Conservation (phyloP, 768 basidiomycete genomes). For the Galerina marginata region DNA sequence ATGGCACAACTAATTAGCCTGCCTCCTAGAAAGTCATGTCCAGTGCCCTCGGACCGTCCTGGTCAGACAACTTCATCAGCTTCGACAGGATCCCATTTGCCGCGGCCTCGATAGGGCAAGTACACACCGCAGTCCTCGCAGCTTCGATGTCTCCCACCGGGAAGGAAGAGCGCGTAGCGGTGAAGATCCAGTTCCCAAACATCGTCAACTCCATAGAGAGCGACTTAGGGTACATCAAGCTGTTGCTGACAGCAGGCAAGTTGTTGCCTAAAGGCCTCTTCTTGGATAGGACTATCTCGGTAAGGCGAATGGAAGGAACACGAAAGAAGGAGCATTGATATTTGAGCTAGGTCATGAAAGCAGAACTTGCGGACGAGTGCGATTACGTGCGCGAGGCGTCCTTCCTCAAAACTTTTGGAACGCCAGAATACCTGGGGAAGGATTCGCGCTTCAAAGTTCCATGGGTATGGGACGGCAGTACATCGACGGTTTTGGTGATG, state of each 20-base stretch:
- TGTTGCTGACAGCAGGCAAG: conserved; percentile 79
- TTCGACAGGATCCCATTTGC: conserved; percentile 92
- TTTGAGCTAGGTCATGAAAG: conserved; percentile 57
- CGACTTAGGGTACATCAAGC: conserved; percentile 84
- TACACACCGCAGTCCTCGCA: conserved; percentile 76
- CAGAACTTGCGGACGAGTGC: conserved; percentile 92
- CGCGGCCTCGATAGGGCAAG: conserved; percentile 96
- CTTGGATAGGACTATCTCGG: conserved; percentile 84
- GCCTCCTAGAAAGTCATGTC: conserved; percentile 66
- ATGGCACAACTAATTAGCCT: neutral
- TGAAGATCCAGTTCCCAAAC: conserved; percentile 96
- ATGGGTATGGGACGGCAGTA: conserved; percentile 84
- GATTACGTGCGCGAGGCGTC: conserved; percentile 85
- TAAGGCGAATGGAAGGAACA: conserved; percentile 27
- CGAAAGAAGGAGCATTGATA: neutral
- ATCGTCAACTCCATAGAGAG: conserved; percentile 85
- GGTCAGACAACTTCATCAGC: conserved; percentile 70
- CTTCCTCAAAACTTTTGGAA: conserved; percentile 67
- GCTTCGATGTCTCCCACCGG: conserved; percentile 59
- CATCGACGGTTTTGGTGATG: conserved; percentile 87
- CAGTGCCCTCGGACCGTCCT: conserved; percentile 74
- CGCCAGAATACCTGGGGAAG: conserved; percentile 50
- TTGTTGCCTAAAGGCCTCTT: conserved; percentile 90
- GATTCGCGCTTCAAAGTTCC: conserved; percentile 83
- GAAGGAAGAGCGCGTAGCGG: conserved; percentile 63